Percentiles rank a stretch among this genome's conserved stretches.
Evolutionary conservation across 2,329 filamentous ascomycete species (phyloP).

Genomic region (Grosmannia penicillata): DNA sequence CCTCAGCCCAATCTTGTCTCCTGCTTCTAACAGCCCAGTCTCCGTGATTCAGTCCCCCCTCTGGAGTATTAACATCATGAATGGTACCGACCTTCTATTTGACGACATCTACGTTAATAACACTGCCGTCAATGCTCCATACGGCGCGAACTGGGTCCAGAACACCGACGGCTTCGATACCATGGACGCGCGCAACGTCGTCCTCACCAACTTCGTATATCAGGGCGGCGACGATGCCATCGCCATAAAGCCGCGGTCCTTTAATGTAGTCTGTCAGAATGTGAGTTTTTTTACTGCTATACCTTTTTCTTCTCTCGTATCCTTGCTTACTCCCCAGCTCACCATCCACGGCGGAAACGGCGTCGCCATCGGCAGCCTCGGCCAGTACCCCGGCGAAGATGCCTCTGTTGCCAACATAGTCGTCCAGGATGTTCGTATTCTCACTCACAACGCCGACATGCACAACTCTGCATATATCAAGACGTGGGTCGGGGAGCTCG

Average conservation of each 20-base stretch:
- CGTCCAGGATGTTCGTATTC: conserved; percentile 29
- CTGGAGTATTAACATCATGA: conserved; percentile 43
- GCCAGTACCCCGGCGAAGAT: conserved; percentile 41
- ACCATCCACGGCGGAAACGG: conserved; percentile 39
- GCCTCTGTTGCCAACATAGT: conserved; percentile 32
- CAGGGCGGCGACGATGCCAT: conserved; percentile 42
- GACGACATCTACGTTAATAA: conserved; percentile 35
- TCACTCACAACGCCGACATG: conserved; percentile 30
- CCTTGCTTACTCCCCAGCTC: conserved; percentile 5
- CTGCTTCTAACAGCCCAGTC: conserved; percentile 14
- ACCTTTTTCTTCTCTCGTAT: not conserved
- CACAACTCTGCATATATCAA: conserved; percentile 38
- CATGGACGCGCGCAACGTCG: conserved; percentile 36
- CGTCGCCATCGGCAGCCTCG: conserved; percentile 38
- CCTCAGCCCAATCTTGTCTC: not conserved
- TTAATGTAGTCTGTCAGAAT: conserved; percentile 32
- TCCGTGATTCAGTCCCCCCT: conserved; percentile 33
- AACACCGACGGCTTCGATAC: conserved; percentile 44
- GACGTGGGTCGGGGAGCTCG: conserved; percentile 35
- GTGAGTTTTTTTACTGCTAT: conserved; percentile 13
- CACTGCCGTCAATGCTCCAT: conserved; percentile 32
- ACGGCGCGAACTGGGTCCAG: conserved; percentile 39
- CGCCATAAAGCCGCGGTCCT: conserved; percentile 40
- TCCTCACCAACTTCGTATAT: conserved; percentile 33
- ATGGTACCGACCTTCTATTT: conserved; percentile 36